These are phyloP conservation scores for Primulina huaijiensis DNA, from an alignment of 257 asterid genomes.

Conservation along the genomic window DNA sequence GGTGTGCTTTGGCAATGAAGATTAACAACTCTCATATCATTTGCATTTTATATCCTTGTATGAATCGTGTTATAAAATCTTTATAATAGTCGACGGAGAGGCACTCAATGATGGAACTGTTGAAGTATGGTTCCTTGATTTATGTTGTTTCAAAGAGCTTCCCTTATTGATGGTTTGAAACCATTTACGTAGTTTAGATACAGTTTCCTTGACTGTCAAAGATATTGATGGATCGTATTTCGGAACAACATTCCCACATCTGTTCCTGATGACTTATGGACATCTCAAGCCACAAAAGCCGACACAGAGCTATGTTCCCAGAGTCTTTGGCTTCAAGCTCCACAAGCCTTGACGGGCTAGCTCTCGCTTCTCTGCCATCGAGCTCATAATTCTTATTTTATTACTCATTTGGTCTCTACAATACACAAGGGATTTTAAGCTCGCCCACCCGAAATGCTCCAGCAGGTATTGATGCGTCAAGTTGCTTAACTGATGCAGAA, in stretches of 20 bases:
- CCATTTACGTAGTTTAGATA: conserved; percentile 2
- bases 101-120: neutral
- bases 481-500: conserved; percentile 38
- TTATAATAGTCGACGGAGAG: neutral
- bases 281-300: conserved; percentile 93
- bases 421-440: conserved; percentile 31
- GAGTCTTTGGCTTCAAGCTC: conserved; percentile 93
- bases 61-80: no score
- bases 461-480: conserved; percentile 32
- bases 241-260: conserved; percentile 94
- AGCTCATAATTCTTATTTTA: conserved; percentile 33
- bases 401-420: conserved; percentile 35
- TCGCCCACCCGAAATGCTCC: conserved; percentile 27
- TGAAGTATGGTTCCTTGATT: conserved; percentile 3
- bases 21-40: neutral
- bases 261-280: conserved; percentile 90
- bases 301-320: conserved; percentile 67
- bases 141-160: neutral
- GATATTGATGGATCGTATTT: conserved; percentile 92
- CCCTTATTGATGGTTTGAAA: conserved; percentile 4
- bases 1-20: neutral
- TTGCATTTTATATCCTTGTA: neutral
- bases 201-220: conserved; percentile 55
- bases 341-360: conserved; percentile 57
- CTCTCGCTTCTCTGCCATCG: conserved; percentile 21